Base-by-base conservation (phyloP, 352 stramenopile genomes). In the Pythium rishiriense region DNA sequence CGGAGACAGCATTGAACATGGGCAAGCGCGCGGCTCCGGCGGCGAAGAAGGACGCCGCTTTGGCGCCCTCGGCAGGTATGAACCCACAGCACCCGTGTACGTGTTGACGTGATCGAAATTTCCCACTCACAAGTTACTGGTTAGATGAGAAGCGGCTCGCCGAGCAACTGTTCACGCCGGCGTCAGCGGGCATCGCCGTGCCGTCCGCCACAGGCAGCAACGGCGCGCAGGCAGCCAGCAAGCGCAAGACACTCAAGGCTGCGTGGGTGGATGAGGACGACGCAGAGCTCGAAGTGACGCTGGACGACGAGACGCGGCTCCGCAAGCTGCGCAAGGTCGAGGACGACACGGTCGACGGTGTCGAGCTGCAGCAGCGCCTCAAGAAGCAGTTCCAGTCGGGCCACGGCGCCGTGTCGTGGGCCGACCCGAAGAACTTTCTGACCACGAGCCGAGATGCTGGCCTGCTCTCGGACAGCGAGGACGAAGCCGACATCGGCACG, bases 231-330 rank as follows among this genome's bases (percentile, higher is more conserved):
- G 39, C 53, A 24, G 53, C 37, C 35, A 51, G 28, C 45, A 75
- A 74, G 65, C 70, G 83, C 49, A 78, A 81, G 42, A 54, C 73
- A 25, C 53, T 85, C 12, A 75, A 87, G 45, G 72, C 83, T 0
- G 90, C 85, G 19, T 97, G 90, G 90, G 76, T 92, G 45, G 90
- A 97, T 71, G 88, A 96, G 9, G 90, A 97, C 56, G 90, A 97
- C 59, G 77, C 75, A 8, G 64, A 81, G 19, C 72, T 96, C 19
- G 60, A 87, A 35, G 80, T 96, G 48, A 87, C 82, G 58, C 68
- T 97, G 10, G 74, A 84, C 37, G 72, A 87, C 28, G 71, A 90
- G 56, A 73, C 68, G 26, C 88, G 85, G 14, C 71, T 94, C 61
- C 85, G 85, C 51, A 97, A 97, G 65, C 76, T 96, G 31, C 86